Evolutionary conservation across 768 basidiomycete genomes (phyloP), one percentile per base, ranked within the genome.

Genomic region (Lactarius pseudohatsudake): DNA sequence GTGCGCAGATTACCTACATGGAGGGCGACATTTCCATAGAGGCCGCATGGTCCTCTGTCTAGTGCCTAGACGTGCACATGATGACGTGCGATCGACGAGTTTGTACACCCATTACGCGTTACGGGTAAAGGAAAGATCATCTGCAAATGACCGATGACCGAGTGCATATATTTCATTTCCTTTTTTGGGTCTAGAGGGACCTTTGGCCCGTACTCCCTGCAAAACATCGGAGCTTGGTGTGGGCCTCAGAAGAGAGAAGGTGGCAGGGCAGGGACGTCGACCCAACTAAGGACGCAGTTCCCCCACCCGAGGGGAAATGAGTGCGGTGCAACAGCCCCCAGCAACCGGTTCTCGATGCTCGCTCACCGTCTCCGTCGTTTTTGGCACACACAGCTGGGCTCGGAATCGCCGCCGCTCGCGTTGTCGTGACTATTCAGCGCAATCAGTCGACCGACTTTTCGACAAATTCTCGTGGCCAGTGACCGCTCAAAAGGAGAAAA

Each of bases 1-100:
- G 40, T 41, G 65, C 22, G 20, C 57, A 36, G 30, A 59, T 53
- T 50, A 58, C 56, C 47, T 41, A 62, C 30, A 57, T 36, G 28
- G 28, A 22, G 43, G 38, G 56, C 20, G 30, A 41, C 55, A 32
- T 47, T 34, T 61, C 58, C 64, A n/a, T 43, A 26, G 60, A 32
- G 20, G 36, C 22, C 57, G 36, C 57, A 43, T 62, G 28, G n/a
- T 16, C 36, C 9, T 26, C 30, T 18, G 57, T 18, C 5, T 26
- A 41, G 61, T 22, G 41, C 36, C 65, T 61, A 28, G 56, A 53
- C 26, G 22, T 40, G 28, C 59, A 16, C 38, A 45, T 62, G 60
- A 50, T 57, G 66, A 64, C 62, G 41, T 63, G 61, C 53, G 66
- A 59, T 59, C 62, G 50, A 62, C 66, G 28, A 20, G 57, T 34